Base-by-base conservation (phyloP, 2,329 filamentous ascomycete genomes). In the Fusarium guadeloupense region DNA sequence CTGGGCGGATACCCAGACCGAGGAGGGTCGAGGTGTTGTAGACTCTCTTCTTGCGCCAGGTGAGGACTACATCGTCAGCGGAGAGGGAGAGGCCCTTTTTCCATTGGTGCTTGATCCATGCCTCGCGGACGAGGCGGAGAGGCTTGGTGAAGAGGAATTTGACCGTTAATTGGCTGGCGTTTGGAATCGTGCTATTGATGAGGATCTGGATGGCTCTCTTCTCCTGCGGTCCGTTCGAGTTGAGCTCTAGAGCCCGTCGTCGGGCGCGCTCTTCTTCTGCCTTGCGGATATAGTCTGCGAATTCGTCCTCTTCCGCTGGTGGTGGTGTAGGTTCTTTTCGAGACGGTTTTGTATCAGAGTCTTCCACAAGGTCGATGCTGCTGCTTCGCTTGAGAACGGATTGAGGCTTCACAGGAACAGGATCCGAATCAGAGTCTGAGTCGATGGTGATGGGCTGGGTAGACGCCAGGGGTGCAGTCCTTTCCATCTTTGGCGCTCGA, bases 11-110 rank as follows among this genome's bases (percentile, higher is more conserved):
- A 7, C 88, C 87, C 7, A 96, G 77, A 41, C 84, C 87, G 47
- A 82, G 81, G 54, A 91, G 88, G 2, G 89, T 93, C 6, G 90
- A 91, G n/a, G 85, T 83, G 62, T 90, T 86, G 71, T 90, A 97
- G 4, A 97, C 76, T 55, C 86, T 85, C 54, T 85, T 85, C 21
- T 85, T 83, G 61, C 88, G 88, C 89, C 91, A 97, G 0, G 91
- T 95, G 50, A 98, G 82, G 67, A 95, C 89, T 16, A 96, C 78
- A 1, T 80, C 77, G 4, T 83, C 78, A 3, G 73, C 64, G 3
- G 74, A 62, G 8, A 81, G 67, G 9, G 66, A 28, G 6, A 74
- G 44, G 2, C 73, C 71, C 3, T 78, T 74, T 2, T 74, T 82
- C 2, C 73, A 74, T 70, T 93, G 89, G 48, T 82, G 81, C 12